Evolutionary conservation across 2,329 filamentous ascomycete species (phyloP).

Genomic region (Nannizziopsis barbatae): DNA sequence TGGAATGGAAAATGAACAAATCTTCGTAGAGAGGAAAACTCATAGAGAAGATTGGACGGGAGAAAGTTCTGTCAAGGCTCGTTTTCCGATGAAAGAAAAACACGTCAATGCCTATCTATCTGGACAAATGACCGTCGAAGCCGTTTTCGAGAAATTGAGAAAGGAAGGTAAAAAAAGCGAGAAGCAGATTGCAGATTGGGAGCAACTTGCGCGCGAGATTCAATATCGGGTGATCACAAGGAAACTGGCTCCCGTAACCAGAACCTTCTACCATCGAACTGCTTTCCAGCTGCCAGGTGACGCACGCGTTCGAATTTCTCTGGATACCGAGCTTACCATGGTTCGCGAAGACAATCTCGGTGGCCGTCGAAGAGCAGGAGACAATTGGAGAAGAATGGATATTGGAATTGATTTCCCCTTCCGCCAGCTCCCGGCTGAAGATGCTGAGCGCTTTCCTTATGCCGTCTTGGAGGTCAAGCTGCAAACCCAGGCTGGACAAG

Average conservation of each 20-base stretch:
- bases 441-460: constrained; percentile 87
- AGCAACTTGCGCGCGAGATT: constrained; percentile 79
- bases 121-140: constrained; percentile 71
- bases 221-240: constrained; percentile 88
- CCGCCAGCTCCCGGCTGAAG: constrained; percentile 69
- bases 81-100: constrained; percentile 93
- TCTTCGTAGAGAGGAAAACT: constrained; percentile 95
- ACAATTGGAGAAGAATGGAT: constrained; percentile 94
- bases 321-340: constrained; percentile 95
- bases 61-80: constrained; percentile 96
- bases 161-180: constrained; percentile 90
- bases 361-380: constrained; percentile 59
- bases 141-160: constrained; percentile 91
- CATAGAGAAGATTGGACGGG: constrained; percentile 99
- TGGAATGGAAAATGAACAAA: constrained; percentile 86
- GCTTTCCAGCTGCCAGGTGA: constrained; percentile 96
- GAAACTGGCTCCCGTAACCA: constrained; percentile 75
- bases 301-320: constrained; percentile 86
- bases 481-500: constrained; percentile 88
- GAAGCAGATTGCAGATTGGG: constrained; percentile 79
- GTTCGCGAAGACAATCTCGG: constrained; percentile 89
- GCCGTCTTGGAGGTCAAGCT: constrained; percentile 95
- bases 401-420: constrained; percentile 96
- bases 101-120: constrained; percentile 83
- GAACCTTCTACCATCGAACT: constrained; percentile 96